These are phyloP conservation scores for Citrus trifoliata DNA, from an alignment of 345 rosid species.

Conservation along the genomic window DNA sequence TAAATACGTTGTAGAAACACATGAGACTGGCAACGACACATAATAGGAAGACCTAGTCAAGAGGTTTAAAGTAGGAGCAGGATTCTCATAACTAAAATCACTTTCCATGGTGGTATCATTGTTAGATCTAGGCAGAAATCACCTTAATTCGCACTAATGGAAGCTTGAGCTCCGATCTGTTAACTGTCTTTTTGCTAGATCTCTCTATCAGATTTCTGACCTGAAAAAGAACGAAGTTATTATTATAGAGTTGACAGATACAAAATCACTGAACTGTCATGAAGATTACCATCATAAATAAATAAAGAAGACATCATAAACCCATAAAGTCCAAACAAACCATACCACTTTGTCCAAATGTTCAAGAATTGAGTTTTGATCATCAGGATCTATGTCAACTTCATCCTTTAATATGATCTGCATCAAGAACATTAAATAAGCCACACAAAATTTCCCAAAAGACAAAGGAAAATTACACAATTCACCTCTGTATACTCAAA, in stretches of 20 bases:
- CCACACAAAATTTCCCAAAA: constrained; percentile 16
- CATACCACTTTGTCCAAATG: constrained; percentile 91
- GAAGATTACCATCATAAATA: neutral
- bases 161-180: constrained; percentile 67
- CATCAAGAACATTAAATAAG: constrained; percentile 29
- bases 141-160: constrained; percentile 94
- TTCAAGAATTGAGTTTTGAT: constrained; percentile 88
- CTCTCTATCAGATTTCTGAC: constrained; percentile 81
- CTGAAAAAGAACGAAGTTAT: constrained; percentile 36
- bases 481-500: constrained; percentile 89
- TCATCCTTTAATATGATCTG: constrained; percentile 88
- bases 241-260: neutral
- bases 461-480: neutral
- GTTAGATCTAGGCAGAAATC: constrained; percentile 8
- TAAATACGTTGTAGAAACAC: neutral
- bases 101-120: neutral
- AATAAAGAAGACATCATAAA: neutral
- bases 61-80: neutral
- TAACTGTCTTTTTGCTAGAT: constrained; percentile 52
- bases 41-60: neutral
- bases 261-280: neutral
- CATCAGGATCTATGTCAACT: constrained; percentile 82
- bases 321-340: constrained; percentile 16
- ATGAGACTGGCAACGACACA: neutral
- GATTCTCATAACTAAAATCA: constrained; percentile 8